Conservation (phyloP, 2,329 filamentous ascomycete species). For the Ascochyta viciae-villosae region DNA sequence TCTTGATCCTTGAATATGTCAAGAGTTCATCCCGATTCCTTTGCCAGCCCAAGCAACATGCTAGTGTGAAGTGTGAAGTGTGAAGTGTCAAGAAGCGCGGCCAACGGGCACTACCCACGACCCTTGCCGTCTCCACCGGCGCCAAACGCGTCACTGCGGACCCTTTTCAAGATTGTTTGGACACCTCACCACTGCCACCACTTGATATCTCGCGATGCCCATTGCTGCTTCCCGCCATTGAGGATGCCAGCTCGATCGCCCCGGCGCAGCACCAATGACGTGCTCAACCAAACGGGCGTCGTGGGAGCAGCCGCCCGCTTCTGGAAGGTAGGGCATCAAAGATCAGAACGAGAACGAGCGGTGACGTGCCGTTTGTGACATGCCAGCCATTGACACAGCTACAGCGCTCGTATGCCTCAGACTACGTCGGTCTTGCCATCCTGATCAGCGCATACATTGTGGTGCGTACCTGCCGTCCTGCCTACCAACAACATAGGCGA, state of each 20-base stretch:
- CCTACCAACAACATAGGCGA: neutral
- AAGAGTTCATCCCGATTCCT: no score
- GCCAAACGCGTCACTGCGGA: slow-evolving; percentile 26
- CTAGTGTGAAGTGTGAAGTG: neutral
- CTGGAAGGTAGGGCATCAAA: slow-evolving; percentile 50
- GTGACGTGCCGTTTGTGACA: neutral
- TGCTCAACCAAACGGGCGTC: slow-evolving; percentile 48
- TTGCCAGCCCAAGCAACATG: neutral
- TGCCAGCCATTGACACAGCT: neutral
- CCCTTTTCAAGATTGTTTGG: slow-evolving; percentile 22
- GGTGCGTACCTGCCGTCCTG: slow-evolving; percentile 49
- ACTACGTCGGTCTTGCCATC: slow-evolving; percentile 80
- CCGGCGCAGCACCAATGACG: slow-evolving; percentile 32
- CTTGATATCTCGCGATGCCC: slow-evolving; percentile 20
- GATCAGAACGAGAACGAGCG: neutral
- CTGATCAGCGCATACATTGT: slow-evolving; percentile 73
- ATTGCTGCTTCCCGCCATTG: slow-evolving; percentile 25
- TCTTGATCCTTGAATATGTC: no score
- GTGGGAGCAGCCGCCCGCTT: slow-evolving; percentile 59
- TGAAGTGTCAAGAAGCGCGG: neutral
- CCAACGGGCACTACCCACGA: neutral
- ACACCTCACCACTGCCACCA: slow-evolving; percentile 2
- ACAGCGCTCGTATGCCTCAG: slow-evolving; percentile 82
- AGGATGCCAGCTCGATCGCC: slow-evolving; percentile 42
- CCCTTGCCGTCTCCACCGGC: neutral